These are phyloP conservation scores for Apiospora saccharicola DNA, from an alignment of 2,329 filamentous ascomycete species.

Conservation along the genomic window DNA sequence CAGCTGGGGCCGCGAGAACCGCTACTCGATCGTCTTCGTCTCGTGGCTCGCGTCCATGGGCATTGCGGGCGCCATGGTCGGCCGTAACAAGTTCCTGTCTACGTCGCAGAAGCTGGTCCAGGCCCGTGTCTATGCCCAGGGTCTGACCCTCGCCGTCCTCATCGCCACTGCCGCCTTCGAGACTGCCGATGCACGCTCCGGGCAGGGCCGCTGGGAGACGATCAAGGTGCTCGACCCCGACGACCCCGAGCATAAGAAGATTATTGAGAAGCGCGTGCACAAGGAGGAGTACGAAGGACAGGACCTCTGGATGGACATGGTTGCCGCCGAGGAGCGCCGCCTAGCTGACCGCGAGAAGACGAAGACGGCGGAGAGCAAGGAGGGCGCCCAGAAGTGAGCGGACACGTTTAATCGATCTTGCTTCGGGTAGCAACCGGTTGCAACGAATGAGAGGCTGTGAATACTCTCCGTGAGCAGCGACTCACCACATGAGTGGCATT, in stretches of 20 bases:
- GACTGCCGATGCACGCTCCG: constrained; percentile 76
- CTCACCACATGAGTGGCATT: neutral
- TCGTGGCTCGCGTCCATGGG: constrained; percentile 86
- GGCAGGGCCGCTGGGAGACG: constrained; percentile 83
- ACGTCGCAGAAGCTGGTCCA: constrained; percentile 90
- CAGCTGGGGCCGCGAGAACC: constrained; percentile 79
- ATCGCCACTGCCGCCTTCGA: constrained; percentile 85
- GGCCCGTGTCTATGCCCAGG: constrained; percentile 93
- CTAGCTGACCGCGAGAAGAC: constrained; percentile 48
- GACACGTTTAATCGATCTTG: neutral
- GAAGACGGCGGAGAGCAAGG: constrained; percentile 10
- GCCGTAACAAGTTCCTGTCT: constrained; percentile 77
- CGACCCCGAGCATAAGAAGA: constrained; percentile 81
- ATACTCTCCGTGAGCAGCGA: neutral
- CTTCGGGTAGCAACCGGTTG: neutral
- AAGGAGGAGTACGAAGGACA: constrained; percentile 88
- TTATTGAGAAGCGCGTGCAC: constrained; percentile 88
- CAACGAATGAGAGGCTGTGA: neutral
- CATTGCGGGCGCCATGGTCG: constrained; percentile 76
- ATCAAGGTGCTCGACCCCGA: constrained; percentile 81
- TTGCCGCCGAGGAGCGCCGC: constrained; percentile 77
- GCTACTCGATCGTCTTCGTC: constrained; percentile 84
- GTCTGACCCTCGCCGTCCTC: constrained; percentile 83
- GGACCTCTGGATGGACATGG: constrained; percentile 95
- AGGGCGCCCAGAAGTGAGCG: neutral